Percentiles rank a stretch among this genome's conserved stretches.
These are phyloP conservation scores for Cucurbita moschata DNA, from an alignment of 306 rosid species.

Conservation along the genomic window DNA sequence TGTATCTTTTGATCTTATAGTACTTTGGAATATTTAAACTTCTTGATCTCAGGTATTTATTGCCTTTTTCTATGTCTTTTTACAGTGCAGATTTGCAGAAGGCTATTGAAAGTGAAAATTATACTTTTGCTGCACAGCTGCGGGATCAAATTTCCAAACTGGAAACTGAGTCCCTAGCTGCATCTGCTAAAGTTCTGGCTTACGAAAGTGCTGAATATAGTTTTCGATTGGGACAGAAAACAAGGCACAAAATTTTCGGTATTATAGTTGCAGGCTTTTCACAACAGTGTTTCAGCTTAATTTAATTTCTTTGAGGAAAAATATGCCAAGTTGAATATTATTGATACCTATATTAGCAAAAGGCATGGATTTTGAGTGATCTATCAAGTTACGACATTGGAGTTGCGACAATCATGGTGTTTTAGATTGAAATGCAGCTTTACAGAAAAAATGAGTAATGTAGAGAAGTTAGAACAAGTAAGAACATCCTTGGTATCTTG, in stretches of 20 bases:
- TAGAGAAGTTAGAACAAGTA: neutral
- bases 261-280: constrained; percentile 7
- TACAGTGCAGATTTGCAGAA: constrained; percentile 73
- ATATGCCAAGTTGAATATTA: neutral
- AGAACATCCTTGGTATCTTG: neutral
- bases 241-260: constrained; percentile 65
- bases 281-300: constrained; percentile 4
- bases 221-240: constrained; percentile 86
- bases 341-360: neutral
- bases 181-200: constrained; percentile 69
- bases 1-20: neutral
- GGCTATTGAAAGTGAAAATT: constrained; percentile 60
- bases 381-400: neutral
- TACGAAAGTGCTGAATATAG: constrained; percentile 64
- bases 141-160: constrained; percentile 60
- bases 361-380: neutral
- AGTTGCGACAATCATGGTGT: neutral
- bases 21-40: constrained; percentile 1
- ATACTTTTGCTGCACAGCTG: constrained; percentile 63
- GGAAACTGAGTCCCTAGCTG: constrained; percentile 76
- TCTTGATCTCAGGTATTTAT: neutral
- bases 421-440: neutral
- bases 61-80: constrained; percentile 11
- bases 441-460: neutral
- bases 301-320: constrained; percentile 1